Base-by-base conservation (phyloP, 345 rosid genomes). In the Pugionium dolabratum region DNA sequence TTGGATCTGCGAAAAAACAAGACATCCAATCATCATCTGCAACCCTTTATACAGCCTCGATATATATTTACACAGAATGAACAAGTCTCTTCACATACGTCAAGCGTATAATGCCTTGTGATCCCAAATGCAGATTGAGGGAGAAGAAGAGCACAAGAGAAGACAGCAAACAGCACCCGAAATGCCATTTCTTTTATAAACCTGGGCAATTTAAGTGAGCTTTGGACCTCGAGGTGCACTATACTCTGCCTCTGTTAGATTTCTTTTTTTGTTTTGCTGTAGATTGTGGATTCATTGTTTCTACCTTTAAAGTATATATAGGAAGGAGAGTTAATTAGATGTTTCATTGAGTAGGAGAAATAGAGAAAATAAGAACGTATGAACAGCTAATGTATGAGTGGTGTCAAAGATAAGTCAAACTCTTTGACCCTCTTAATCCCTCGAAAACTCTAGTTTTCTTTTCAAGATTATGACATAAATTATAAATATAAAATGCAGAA, bases 51-150 rank as follows among this genome's bases (percentile, higher is more conserved):
- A 61, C 40, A 37, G 11, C 58, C 37, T 37, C 40, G 49, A 49
- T 39, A 43, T 41, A 10, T 43, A 4, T 31, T 7, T 67, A 29
- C 40, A 35, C 2, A 54, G 66, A 39, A 42, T 3, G 8, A 50
- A 51, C 6, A 34, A 30, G 56, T 2, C 18, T 18, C n/a, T 4
- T 59, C 50, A 66, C 93, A 40, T 82, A 87, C 96, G 30, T 89
- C 77, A 43, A 92, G 80, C 61, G 73, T 80, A 82, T 82, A 89
- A 67, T 89, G 97, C 77, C 94, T 79, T 54, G 90, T 92, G 37
- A 65, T 64, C 68, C 86, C 88, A 70, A 73, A 41, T 59, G 79
- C 81, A 48, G 67, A 66, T 31, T 77, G 70, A 50, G 80, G 62
- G 67, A 75, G 54, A 76, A 76, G 76, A 68, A 72, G 64, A 73